A percentile compares a stretch with the other conserved stretches of the same genome.
These are phyloP conservation scores for Hypomontagnella monticulosa DNA, from an alignment of 495 filamentous ascomycete species.

Conservation along the genomic window DNA sequence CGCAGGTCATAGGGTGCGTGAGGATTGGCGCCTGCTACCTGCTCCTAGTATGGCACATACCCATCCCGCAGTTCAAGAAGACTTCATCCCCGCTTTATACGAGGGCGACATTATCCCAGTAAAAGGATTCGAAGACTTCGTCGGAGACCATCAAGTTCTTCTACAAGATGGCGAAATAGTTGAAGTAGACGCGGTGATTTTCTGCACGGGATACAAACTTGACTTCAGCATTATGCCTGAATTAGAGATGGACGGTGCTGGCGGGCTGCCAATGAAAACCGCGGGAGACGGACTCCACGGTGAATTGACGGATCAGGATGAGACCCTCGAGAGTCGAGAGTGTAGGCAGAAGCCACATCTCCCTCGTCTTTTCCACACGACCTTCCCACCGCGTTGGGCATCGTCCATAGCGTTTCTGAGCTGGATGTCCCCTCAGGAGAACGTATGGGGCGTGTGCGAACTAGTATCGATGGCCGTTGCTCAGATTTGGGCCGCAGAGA, in stretches of 20 bases:
- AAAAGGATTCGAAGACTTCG: constrained; percentile 33
- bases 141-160: constrained; percentile 21
- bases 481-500: constrained; percentile 40
- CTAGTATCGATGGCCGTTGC: constrained; percentile 44
- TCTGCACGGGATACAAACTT: constrained; percentile 41
- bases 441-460: constrained; percentile 33
- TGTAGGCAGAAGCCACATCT: constrained; percentile 10
- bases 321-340: neutral
- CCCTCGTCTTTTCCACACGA: constrained; percentile 38
- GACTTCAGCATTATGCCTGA: constrained; percentile 41
- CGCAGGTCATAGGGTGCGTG: constrained; percentile 10
- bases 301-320: neutral
- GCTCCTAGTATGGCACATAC: constrained; percentile 24
- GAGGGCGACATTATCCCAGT: constrained; percentile 31
- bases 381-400: constrained; percentile 36
- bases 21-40: constrained; percentile 29
- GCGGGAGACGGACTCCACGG: neutral
- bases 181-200: constrained; percentile 43
- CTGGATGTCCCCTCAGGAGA: constrained; percentile 31
- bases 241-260: constrained; percentile 31
- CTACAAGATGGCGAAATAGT: constrained; percentile 29
- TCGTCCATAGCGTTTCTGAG: constrained; percentile 36
- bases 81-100: constrained; percentile 34
- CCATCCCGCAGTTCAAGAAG: constrained; percentile 30
- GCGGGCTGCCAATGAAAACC: constrained; percentile 20